These are phyloP conservation scores for Aspergillus ellipticus DNA, from an alignment of 495 filamentous ascomycete genomes.

Conservation along the genomic window DNA sequence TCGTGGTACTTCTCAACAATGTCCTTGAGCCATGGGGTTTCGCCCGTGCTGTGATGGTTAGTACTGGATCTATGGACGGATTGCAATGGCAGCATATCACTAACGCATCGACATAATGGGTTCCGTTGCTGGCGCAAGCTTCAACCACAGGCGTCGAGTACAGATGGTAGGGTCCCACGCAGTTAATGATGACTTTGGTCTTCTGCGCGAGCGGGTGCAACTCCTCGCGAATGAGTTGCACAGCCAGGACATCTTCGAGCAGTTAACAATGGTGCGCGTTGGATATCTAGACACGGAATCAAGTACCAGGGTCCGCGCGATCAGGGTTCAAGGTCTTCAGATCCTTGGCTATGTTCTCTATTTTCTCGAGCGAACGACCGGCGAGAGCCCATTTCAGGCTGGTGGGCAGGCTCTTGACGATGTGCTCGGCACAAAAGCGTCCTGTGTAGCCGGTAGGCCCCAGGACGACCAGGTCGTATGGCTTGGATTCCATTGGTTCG, in stretches of 20 bases:
- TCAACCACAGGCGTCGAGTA: constrained; percentile 79
- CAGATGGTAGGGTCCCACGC: constrained; percentile 76
- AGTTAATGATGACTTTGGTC: constrained; percentile 74
- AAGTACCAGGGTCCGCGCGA: constrained; percentile 61
- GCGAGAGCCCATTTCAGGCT: constrained; percentile 86
- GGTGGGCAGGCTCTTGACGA: constrained; percentile 69
- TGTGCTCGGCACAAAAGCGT: constrained; percentile 70
- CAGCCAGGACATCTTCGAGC: constrained; percentile 55
- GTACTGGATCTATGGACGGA: neutral
- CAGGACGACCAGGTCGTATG: constrained; percentile 80
- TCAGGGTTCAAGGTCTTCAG: constrained; percentile 65
- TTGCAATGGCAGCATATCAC: constrained; percentile 10
- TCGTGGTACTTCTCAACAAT: constrained; percentile 82
- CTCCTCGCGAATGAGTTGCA: constrained; percentile 59
- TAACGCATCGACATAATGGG: constrained; percentile 82
- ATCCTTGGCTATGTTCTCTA: constrained; percentile 62
- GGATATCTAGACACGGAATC: constrained; percentile 10
- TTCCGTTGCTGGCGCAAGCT: constrained; percentile 84
- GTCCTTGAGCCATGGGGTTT: constrained; percentile 71
- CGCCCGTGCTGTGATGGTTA: constrained; percentile 61
- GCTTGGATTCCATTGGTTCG: constrained; percentile 36
- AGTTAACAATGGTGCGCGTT: constrained; percentile 10
- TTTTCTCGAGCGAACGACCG: constrained; percentile 71
- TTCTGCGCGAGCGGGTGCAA: constrained; percentile 67
- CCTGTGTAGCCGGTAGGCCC: constrained; percentile 91